Conservation (phyloP, 805 yeast species). For the Kodamaea neixiangensis region DNA sequence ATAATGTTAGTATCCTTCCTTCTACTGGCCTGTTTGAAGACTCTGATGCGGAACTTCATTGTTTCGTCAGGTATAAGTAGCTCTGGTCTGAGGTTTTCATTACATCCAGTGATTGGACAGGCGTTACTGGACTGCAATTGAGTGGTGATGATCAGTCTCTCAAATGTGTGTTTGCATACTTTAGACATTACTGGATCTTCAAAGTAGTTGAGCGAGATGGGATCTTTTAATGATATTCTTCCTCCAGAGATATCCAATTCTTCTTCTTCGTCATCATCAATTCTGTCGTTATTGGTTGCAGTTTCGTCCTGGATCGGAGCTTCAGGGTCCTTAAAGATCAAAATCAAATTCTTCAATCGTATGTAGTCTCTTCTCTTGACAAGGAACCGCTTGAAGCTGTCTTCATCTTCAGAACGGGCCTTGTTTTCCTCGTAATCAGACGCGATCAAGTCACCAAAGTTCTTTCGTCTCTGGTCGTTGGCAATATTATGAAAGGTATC, state of each 20-base stretch:
- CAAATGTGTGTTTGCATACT: constrained; percentile 65
- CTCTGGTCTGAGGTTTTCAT: constrained; percentile 27
- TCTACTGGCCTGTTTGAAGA: constrained; percentile 23
- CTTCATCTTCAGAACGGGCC: constrained; percentile 19
- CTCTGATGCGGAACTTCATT: constrained; percentile 57
- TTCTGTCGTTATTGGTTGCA: constrained; percentile 30
- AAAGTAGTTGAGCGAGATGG: constrained; percentile 57
- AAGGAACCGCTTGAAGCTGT: constrained; percentile 13
- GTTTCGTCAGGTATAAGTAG: constrained; percentile 51
- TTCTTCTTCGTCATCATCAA: constrained; percentile 47
- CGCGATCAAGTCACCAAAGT: constrained; percentile 13
- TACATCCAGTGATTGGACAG: constrained; percentile 68
- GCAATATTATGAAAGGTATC: constrained; percentile 16
- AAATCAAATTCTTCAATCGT: constrained; percentile 42
- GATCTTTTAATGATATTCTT: constrained; percentile 65
- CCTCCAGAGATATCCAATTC: constrained; percentile 74
- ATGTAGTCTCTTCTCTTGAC: constrained; percentile 19
- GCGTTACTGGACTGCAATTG: constrained; percentile 24
- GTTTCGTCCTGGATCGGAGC: constrained; percentile 52
- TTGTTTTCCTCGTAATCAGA: constrained; percentile 11
- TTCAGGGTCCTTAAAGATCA: constrained; percentile 59
- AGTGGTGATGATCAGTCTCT: constrained; percentile 44
- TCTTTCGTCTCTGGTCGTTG: constrained; percentile 9
- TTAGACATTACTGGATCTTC: constrained; percentile 55
- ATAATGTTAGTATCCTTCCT: constrained; percentile 11